Evolutionary conservation across 2,329 filamentous ascomycete species (phyloP).

Genomic region (Karstenula rhodostoma): DNA sequence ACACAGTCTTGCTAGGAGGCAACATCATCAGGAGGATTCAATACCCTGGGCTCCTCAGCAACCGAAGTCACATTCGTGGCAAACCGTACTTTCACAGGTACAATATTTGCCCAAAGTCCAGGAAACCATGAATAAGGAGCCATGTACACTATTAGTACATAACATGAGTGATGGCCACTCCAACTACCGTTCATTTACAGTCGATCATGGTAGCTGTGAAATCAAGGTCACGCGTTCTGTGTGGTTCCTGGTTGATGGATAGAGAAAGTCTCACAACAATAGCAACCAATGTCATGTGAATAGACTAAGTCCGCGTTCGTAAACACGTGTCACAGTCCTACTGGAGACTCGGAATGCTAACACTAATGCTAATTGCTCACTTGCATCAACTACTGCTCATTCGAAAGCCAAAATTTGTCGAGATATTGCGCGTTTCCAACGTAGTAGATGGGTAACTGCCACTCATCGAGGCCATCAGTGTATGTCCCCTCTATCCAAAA

Average conservation of each 20-base stretch:
- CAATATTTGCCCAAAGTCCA: too few species aligned
- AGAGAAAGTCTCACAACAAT: not conserved
- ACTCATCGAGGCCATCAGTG: not conserved
- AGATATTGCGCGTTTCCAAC: not conserved
- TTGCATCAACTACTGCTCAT: not conserved
- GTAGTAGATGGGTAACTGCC: not conserved
- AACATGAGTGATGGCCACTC: too few species aligned
- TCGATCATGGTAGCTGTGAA: not conserved
- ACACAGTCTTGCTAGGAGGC: too few species aligned
- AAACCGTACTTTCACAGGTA: too few species aligned
- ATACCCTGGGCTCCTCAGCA: too few species aligned
- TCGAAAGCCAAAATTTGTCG: not conserved
- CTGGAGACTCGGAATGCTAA: not conserved
- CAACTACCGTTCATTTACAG: too few species aligned
- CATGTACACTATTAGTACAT: too few species aligned
- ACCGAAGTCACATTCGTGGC: too few species aligned
- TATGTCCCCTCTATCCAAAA: not conserved
- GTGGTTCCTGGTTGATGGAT: not conserved
- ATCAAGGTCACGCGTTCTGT: not conserved
- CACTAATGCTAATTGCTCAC: not conserved
- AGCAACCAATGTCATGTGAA: not conserved
- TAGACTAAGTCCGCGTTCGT: not conserved
- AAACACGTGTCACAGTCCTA: not conserved
- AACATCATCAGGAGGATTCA: too few species aligned
- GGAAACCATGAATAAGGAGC: too few species aligned